phyloP scores from a whole-genome alignment of 2,329 filamentous ascomycete genomes.

The Stachybotrys elegans region DNA sequence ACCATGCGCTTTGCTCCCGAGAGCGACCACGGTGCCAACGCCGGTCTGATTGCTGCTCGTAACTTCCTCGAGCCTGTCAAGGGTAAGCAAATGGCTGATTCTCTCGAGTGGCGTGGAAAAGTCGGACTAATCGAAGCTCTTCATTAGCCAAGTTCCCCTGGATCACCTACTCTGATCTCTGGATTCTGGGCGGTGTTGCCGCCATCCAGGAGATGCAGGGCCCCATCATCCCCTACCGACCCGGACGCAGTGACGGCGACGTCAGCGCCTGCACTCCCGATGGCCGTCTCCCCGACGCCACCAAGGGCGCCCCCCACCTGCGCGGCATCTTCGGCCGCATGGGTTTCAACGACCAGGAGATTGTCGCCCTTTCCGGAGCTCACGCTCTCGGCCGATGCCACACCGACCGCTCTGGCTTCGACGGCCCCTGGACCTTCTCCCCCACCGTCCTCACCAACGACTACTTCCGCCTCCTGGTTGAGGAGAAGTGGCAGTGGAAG shows the following conservation, averaged over 20 bases:
- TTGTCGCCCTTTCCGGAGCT: slow-evolving; percentile 81
- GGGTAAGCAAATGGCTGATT: slow-evolving; percentile 46
- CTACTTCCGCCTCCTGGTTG: slow-evolving; percentile 80
- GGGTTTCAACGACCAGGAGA: slow-evolving; percentile 97
- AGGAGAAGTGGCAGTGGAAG: slow-evolving; percentile 89
- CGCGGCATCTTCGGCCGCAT: slow-evolving; percentile 92
- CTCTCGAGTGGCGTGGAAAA: no score
- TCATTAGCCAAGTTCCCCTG: slow-evolving; percentile 68
- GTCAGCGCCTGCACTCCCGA: slow-evolving; percentile 84
- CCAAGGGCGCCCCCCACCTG: slow-evolving; percentile 75
- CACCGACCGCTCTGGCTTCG: slow-evolving; percentile 79
- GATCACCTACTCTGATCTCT: slow-evolving; percentile 95
- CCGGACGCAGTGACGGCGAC: slow-evolving; percentile 78
- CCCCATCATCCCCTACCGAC: slow-evolving; percentile 80
- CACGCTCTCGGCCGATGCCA: slow-evolving; percentile 90
- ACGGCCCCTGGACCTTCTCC: slow-evolving; percentile 88
- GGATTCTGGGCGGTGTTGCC: slow-evolving; percentile 82
- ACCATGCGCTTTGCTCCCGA: slow-evolving; percentile 96
- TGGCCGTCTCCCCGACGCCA: slow-evolving; percentile 76
- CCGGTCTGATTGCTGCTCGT: slow-evolving; percentile 78
- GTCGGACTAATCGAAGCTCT: no score
- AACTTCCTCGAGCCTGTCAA: slow-evolving; percentile 94
- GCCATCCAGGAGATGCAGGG: slow-evolving; percentile 96
- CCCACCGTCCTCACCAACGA: slow-evolving; percentile 92
- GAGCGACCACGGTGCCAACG: slow-evolving; percentile 86